Conservation (phyloP, 169 alveolate species). For the Eimeria sp. region DNA sequence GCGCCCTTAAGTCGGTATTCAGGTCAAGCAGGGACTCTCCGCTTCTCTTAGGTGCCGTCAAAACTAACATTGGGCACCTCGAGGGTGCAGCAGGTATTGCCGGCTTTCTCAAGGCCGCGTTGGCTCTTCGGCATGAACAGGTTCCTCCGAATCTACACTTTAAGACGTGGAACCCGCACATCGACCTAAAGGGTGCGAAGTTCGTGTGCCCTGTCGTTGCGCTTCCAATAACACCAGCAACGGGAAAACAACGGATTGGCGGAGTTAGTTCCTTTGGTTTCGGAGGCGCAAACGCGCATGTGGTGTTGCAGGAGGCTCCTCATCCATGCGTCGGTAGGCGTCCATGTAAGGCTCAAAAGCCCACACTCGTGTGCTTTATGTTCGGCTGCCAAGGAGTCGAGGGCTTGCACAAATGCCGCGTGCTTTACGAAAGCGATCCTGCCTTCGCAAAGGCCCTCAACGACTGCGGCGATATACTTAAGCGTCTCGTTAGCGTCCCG, state of each 20-base stretch:
- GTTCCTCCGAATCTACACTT: slow-evolving; percentile 91
- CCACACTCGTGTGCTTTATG: slow-evolving; percentile 82
- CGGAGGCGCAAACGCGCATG: slow-evolving; percentile 91
- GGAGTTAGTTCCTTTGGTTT: slow-evolving; percentile 90
- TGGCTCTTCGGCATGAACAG: slow-evolving; percentile 84
- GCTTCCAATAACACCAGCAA: slow-evolving; percentile 80
- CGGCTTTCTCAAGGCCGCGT: slow-evolving; percentile 88
- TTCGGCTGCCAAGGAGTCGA: slow-evolving; percentile 88
- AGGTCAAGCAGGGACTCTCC: slow-evolving; percentile 87
- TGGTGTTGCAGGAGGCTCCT: slow-evolving; percentile 86
- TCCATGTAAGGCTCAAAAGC: slow-evolving; percentile 76
- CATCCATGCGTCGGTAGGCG: slow-evolving; percentile 47
- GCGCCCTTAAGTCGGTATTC: slow-evolving; percentile 87
- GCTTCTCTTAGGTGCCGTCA: slow-evolving; percentile 90
- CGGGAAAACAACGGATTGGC: slow-evolving; percentile 74
- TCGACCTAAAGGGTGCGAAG: slow-evolving; percentile 88
- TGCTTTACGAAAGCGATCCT: slow-evolving; percentile 86
- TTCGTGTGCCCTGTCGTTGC: slow-evolving; percentile 84
- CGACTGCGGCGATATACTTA: slow-evolving; percentile 87
- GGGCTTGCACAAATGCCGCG: slow-evolving; percentile 85
- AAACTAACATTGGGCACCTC: slow-evolving; percentile 91
- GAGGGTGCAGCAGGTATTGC: slow-evolving; percentile 93
- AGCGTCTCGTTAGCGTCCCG: slow-evolving; percentile 85
- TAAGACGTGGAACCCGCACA: slow-evolving; percentile 89
- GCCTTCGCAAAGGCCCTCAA: slow-evolving; percentile 87